Evolutionary conservation across 169 alveolate genomes (phyloP), one percentile per base, ranked within the genome.

Genomic region (Eimeria sp.): DNA sequence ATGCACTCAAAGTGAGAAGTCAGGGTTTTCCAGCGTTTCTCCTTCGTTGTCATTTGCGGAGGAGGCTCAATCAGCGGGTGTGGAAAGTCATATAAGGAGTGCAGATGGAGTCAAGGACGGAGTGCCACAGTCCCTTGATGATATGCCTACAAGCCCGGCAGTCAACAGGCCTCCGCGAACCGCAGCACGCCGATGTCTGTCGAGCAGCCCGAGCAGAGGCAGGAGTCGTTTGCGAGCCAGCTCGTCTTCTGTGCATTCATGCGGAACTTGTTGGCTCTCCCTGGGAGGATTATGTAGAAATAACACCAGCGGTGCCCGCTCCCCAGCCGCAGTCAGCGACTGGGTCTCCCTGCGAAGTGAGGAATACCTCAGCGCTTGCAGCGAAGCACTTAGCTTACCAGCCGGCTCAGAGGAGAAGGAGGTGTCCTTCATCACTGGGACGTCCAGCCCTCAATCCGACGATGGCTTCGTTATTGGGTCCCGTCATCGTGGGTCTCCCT

Each of bases 351-450:
- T 40, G 45, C 25, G 27, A 43, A 54, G 91, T 54, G 91, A 83
- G 57, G 73, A 83, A 61, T 83, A 83, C 75, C n/a, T 83, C 34
- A 83, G 91, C 51, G 91, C 91, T 5, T 57, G 76, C 75, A 83
- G 73, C 73, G 91, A 61, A 0, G 11, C 11, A 30, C 6, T 54
- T 22, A 63, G 34, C 22, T 54, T 75, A 5, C 65, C 30, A 76
- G 34, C 57, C 22, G 22, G 45, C n/a, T 43, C 63, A 43, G 87
- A 76, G 43, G 87, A 34, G 65, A 76, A 76, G 11, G 87, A 76
- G 34, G 45, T 45, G 63, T 45, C 57, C 34, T 76, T 76, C 34
- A 14, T 20, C 65, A 61, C 63, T 3, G 65, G 63, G 65, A 47
- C 88, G 10, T 3, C 63, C 10, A 78, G 88, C 16, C 65, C 88